A percentile compares a stretch with the other conserved stretches of the same genome.
Conservation (phyloP, 345 rosid species). For the Gossypium mustelinum region DNA sequence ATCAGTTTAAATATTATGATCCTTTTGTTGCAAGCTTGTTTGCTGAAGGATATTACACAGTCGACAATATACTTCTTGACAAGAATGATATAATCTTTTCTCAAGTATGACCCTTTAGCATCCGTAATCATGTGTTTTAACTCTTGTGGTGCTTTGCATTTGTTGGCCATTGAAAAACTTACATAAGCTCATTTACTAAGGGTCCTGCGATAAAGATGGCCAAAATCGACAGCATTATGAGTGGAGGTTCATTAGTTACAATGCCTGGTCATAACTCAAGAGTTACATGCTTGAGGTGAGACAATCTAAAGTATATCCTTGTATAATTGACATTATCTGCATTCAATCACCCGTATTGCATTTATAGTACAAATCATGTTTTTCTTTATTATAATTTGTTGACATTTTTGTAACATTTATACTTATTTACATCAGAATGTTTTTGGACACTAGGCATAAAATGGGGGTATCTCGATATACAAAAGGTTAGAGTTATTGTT, state of each 20-base stretch:
- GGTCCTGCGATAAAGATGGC: constrained; percentile 31
- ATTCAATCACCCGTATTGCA: neutral
- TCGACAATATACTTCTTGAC: constrained; percentile 37
- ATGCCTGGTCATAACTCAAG: constrained; percentile 50
- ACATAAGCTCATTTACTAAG: constrained; percentile 25
- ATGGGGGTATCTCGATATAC: neutral
- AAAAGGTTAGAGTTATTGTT: neutral
- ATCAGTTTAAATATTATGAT: constrained; percentile 51
- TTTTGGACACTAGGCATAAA: neutral
- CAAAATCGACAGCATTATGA: constrained; percentile 21
- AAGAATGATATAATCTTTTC: constrained; percentile 36
- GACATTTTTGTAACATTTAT: neutral
- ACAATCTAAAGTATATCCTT: neutral
- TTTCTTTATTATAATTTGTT: neutral
- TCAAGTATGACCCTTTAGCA: constrained; percentile 32
- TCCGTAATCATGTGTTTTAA: neutral
- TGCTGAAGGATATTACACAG: constrained; percentile 11
- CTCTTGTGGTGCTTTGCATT: neutral
- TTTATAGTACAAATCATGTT: neutral
- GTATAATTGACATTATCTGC: neutral
- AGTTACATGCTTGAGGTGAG: constrained; percentile 67
- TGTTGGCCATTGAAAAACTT: neutral
- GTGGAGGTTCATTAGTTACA: constrained; percentile 17
- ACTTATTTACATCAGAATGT: neutral
- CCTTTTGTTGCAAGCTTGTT: constrained; percentile 28